A percentile compares a stretch with the other conserved stretches of the same genome.
Evolutionary conservation across 176 grass and related monocot genomes (phyloP).

Genomic region (Rhynchospora pubera): DNA sequence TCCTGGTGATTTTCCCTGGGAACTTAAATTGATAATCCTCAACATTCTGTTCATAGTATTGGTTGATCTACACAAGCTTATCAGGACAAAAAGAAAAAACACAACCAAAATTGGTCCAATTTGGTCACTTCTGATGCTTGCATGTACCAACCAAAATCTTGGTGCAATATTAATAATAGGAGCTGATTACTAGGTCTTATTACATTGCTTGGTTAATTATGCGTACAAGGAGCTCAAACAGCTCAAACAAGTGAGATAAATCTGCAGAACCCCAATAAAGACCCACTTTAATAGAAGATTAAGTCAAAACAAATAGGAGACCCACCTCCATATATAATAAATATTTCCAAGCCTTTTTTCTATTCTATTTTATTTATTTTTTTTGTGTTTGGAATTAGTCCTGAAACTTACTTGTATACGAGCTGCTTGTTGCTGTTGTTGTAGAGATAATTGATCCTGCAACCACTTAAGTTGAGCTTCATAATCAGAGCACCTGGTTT

Average conservation of each 20-base stretch:
- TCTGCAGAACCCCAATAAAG: not conserved
- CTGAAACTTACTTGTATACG: conserved; percentile 3
- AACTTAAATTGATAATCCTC: not conserved
- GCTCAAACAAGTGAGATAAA: not conserved
- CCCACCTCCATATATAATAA: not conserved
- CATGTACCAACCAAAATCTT: not conserved
- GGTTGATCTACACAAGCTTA: not conserved
- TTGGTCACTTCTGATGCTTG: not conserved
- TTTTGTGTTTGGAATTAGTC: not conserved
- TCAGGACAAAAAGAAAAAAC: not conserved
- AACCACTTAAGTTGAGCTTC: not conserved
- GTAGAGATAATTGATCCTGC: not conserved
- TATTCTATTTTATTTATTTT: not conserved
- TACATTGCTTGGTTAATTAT: not conserved
- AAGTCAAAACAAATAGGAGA: not conserved
- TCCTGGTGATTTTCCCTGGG: not conserved
- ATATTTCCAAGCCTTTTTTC: not conserved
- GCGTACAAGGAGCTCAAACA: not conserved
- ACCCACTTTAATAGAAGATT: not conserved
- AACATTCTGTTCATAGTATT: not conserved
- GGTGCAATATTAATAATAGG: not conserved
- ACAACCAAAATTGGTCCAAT: not conserved
- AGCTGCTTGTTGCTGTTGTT: not conserved
- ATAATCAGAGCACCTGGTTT: conserved; percentile 1
- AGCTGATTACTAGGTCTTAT: not conserved